Percentiles rank a stretch among this genome's conserved stretches.
phyloP scores from a whole-genome alignment of 352 stramenopile species.

The Phytophthora europaea region DNA sequence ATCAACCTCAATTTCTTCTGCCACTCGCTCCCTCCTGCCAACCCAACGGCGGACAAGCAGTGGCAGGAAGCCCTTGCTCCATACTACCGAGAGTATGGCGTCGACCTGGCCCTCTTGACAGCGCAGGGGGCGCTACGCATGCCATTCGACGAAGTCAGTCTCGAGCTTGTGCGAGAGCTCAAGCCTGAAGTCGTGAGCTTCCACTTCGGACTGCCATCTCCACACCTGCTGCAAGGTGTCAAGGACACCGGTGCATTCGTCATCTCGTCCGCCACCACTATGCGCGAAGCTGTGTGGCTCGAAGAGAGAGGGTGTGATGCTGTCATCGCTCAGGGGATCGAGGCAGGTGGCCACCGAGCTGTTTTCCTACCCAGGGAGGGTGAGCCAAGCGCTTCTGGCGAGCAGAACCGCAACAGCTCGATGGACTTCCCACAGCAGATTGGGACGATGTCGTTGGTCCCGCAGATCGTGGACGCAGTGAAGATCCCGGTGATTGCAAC shows the following conservation, averaged over 20 bases:
- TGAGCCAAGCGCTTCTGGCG: neutral
- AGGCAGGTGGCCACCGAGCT: slow-evolving; percentile 67
- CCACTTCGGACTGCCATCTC: slow-evolving; percentile 63
- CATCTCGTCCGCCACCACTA: slow-evolving; percentile 56
- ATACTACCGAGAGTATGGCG: slow-evolving; percentile 48
- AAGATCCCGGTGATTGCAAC: slow-evolving; percentile 64
- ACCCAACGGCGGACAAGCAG: slow-evolving; percentile 20
- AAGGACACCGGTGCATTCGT: slow-evolving; percentile 53
- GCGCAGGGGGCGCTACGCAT: slow-evolving; percentile 38
- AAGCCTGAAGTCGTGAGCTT: slow-evolving; percentile 73
- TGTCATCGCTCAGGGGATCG: slow-evolving; percentile 65
- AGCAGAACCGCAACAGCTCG: slow-evolving; percentile 32
- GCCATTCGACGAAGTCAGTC: slow-evolving; percentile 44
- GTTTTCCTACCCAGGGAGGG: slow-evolving; percentile 51
- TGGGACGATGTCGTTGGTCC: slow-evolving; percentile 61
- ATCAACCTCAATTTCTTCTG: slow-evolving; percentile 82
- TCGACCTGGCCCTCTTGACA: slow-evolving; percentile 27
- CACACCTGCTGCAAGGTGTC: slow-evolving; percentile 38
- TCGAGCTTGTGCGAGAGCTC: slow-evolving; percentile 56
- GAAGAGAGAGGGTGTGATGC: slow-evolving; percentile 50
- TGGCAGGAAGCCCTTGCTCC: slow-evolving; percentile 53
- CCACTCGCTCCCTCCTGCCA: slow-evolving; percentile 30
- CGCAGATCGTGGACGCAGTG: slow-evolving; percentile 49
- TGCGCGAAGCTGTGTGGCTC: slow-evolving; percentile 43
- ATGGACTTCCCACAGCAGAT: slow-evolving; percentile 41